phyloP scores from a whole-genome alignment of 2,329 filamentous ascomycete species.

The Lasiodiplodia sp. region DNA sequence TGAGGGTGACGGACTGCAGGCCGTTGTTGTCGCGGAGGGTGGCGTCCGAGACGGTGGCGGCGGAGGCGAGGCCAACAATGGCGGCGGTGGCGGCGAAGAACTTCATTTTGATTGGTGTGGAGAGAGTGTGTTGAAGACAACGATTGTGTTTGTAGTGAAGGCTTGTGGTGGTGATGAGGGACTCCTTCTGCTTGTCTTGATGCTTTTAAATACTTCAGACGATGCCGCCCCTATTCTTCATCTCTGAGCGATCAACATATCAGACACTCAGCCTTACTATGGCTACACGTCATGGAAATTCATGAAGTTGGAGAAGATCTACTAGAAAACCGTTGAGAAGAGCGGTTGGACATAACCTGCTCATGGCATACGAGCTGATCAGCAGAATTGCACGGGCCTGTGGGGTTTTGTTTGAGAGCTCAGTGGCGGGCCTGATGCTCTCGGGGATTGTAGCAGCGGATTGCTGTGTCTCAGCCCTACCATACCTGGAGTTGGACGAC shows the following conservation, averaged over 20 bases:
- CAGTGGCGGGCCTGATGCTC: neutral
- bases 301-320: neutral
- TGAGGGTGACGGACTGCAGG: conserved; percentile 9
- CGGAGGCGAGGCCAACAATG: conserved; percentile 16
- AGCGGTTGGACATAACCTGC: neutral
- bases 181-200: neutral
- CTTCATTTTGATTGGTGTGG: conserved; percentile 14
- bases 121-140: neutral
- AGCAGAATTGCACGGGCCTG: neutral
- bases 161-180: neutral
- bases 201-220: neutral
- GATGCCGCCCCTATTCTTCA: neutral
- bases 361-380: conserved; percentile 10
- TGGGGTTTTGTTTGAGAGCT: neutral
- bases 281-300: neutral
- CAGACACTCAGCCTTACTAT: neutral
- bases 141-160: neutral
- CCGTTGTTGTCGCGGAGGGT: conserved; percentile 30
- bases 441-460: neutral
- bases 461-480: neutral
- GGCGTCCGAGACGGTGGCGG: conserved; percentile 20
- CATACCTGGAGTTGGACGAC: neutral
- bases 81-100: conserved; percentile 17
- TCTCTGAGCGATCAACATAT: neutral
- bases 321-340: neutral